These are phyloP conservation scores for Apiospora arundinis DNA, from an alignment of 2,329 filamentous ascomycete genomes.

Conservation along the genomic window DNA sequence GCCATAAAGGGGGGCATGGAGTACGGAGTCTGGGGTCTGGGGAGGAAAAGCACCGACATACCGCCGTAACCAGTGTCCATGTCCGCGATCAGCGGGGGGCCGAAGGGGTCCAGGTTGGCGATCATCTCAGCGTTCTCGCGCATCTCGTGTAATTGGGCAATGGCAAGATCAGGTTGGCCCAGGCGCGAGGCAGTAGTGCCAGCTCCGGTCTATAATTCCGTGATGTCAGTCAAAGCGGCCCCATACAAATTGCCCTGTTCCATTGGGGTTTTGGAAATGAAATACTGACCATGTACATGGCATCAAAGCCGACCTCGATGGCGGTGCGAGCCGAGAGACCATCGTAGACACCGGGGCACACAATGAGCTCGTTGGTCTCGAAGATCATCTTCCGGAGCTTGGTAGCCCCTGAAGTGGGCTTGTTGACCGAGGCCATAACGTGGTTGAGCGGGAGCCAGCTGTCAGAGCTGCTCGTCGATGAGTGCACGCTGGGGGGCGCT, in stretches of 20 bases:
- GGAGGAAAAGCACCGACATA: slow-evolving; percentile 31
- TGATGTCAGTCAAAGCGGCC: slow-evolving; percentile 20
- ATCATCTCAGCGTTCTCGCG: slow-evolving; percentile 59
- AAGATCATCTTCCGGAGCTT: slow-evolving; percentile 40
- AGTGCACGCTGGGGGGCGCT: background rate
- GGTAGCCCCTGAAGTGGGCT: slow-evolving; percentile 40
- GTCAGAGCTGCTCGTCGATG: background rate
- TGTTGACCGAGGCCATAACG: slow-evolving; percentile 31
- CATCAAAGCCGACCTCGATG: slow-evolving; percentile 53
- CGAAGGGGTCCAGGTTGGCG: slow-evolving; percentile 53
- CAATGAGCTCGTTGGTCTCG: slow-evolving; percentile 44
- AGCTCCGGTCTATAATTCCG: slow-evolving; percentile 51
- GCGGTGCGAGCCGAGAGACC: slow-evolving; percentile 56
- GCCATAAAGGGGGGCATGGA: background rate
- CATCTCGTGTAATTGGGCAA: slow-evolving; percentile 59
- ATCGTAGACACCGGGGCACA: slow-evolving; percentile 57
- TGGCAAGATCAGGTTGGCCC: slow-evolving; percentile 56
- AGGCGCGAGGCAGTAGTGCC: slow-evolving; percentile 55
- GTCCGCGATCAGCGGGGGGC: slow-evolving; percentile 56
- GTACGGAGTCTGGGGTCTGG: slow-evolving; percentile 14
- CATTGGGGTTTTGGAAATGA: background rate
- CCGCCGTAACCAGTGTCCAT: slow-evolving; percentile 62
- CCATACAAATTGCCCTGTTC: background rate
- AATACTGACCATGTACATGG: slow-evolving; percentile 55
- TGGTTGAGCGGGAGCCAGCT: slow-evolving; percentile 30